Conservation (phyloP, 345 rosid species). For the Clarkia xantiana region DNA sequence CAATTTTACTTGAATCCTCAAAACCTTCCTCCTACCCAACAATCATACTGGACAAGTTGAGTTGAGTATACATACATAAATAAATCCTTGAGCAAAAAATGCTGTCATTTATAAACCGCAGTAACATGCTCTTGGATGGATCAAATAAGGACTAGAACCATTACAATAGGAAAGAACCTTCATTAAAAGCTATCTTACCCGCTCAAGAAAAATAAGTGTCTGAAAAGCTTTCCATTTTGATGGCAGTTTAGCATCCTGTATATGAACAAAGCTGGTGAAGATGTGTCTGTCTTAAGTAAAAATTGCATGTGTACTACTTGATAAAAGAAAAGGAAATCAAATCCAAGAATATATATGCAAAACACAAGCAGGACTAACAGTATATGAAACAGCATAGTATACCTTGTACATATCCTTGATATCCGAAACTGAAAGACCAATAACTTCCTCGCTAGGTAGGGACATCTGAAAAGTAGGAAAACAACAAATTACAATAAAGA, state of each 20-base stretch:
- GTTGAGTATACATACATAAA: too few species aligned
- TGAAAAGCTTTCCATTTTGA: conserved; percentile 94
- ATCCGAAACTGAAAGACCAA: conserved; percentile 43
- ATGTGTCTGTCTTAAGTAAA: neutral
- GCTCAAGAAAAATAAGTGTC: conserved; percentile 73
- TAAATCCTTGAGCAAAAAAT: too few species aligned
- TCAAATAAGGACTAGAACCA: neutral
- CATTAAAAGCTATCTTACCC: conserved; percentile 28
- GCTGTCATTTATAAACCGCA: too few species aligned
- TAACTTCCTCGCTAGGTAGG: conserved; percentile 21
- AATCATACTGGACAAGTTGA: neutral
- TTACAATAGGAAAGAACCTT: neutral
- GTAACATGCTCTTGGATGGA: neutral
- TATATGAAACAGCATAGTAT: conserved; percentile 1
- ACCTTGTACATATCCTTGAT: conserved; percentile 67
- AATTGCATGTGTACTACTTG: neutral
- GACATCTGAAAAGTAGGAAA: conserved; percentile 14
- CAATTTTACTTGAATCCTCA: conserved; percentile 62
- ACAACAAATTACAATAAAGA: neutral
- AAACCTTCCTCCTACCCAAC: conserved; percentile 65
- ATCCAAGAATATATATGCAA: too few species aligned
- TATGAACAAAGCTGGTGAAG: neutral
- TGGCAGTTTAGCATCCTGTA: conserved; percentile 48
- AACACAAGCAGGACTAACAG: neutral
- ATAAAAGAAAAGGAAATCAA: too few species aligned